phyloP scores from a whole-genome alignment of 176 grass and related monocot species.

The Panicum miliaceum region DNA sequence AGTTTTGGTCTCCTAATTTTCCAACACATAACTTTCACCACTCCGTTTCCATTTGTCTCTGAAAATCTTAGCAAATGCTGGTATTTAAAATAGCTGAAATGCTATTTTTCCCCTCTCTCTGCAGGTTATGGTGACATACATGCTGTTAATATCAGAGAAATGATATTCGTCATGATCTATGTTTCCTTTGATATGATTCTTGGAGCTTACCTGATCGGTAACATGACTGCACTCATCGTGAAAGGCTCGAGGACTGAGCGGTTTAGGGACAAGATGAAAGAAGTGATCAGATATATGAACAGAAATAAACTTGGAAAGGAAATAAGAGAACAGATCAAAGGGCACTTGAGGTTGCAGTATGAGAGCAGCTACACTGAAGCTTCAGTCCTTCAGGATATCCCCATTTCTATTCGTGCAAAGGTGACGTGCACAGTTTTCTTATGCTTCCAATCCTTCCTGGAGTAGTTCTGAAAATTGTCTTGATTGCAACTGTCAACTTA shows the following conservation, averaged over 20 bases:
- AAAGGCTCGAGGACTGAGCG: constrained; percentile 95
- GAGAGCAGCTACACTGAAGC: constrained; percentile 95
- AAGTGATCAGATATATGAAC: constrained; percentile 93
- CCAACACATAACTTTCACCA: neutral
- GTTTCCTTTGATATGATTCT: constrained; percentile 99
- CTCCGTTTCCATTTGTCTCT: neutral
- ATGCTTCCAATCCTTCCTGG: constrained; percentile 2
- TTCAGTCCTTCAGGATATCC: constrained; percentile 91
- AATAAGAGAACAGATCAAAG: constrained; percentile 90
- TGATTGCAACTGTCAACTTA: neutral
- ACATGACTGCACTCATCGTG: constrained; percentile 99
- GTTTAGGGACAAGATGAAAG: constrained; percentile 99
- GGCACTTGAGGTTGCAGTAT: constrained; percentile 86
- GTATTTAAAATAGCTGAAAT: constrained; percentile 14
- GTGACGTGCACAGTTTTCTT: constrained; percentile 36
- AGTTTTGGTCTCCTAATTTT: neutral
- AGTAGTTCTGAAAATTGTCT: constrained; percentile 3
- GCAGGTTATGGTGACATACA: constrained; percentile 99
- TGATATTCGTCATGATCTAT: constrained; percentile 99
- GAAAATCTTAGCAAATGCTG: neutral
- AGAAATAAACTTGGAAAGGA: constrained; percentile 89
- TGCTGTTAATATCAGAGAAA: constrained; percentile 93
- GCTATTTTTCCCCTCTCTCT: neutral
- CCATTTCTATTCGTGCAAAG: constrained; percentile 90
- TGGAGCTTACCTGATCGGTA: constrained; percentile 96